Evolutionary conservation across 192 early-diverging fungal species (phyloP).

Genomic region (Chytriomyces sp.): DNA sequence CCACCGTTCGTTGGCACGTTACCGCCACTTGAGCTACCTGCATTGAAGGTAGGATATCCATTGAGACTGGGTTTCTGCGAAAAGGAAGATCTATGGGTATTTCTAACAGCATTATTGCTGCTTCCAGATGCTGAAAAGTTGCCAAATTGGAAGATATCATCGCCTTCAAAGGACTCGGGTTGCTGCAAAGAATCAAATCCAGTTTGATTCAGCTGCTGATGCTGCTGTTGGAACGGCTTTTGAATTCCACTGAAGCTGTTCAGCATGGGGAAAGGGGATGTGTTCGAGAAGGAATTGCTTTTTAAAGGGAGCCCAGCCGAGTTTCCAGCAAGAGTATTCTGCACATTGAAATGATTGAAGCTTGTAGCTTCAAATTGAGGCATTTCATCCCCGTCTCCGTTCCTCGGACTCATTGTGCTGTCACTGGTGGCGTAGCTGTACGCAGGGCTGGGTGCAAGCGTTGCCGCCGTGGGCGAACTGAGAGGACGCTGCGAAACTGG

Average conservation of each 20-base stretch:
- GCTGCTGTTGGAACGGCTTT: constrained; percentile 9
- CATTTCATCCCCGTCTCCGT: neutral
- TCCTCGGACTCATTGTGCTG: constrained; percentile 6
- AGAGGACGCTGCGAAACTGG: neutral
- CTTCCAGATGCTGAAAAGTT: neutral
- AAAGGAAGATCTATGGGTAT: neutral
- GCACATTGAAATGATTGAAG: constrained; percentile 28
- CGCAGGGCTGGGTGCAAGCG: constrained; percentile 1
- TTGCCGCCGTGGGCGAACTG: neutral
- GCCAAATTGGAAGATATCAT: neutral
- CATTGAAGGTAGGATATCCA: neutral
- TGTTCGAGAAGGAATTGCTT: neutral
- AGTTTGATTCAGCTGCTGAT: neutral
- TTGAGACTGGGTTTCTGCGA: neutral
- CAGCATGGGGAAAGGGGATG: neutral
- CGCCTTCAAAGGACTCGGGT: neutral
- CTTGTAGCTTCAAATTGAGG: constrained; percentile 26
- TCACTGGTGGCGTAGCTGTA: constrained; percentile 11
- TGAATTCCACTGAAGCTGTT: neutral
- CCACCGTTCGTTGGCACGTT: neutral
- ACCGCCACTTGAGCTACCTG: neutral
- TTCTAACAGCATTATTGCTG: too few relatives aligned
- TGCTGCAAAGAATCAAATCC: neutral
- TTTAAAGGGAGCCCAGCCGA: neutral
- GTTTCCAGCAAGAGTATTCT: neutral